phyloP scores from a whole-genome alignment of 2,329 filamentous ascomycete genomes.

The Domatiomyces globalis region DNA sequence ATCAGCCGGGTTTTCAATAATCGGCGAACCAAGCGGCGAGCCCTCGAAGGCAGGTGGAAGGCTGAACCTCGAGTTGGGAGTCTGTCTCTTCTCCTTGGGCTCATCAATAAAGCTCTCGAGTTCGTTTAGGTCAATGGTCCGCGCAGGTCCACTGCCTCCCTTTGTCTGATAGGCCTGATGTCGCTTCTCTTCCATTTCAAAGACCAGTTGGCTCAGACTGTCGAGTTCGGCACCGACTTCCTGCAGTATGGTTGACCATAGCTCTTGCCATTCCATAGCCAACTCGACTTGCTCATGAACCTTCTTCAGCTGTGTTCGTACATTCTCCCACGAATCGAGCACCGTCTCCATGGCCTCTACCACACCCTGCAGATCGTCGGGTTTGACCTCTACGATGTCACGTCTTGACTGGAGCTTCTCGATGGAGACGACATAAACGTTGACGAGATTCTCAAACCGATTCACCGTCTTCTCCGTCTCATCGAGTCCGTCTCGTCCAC shows the following conservation, averaged over 20 bases:
- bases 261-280: conserved; percentile 97
- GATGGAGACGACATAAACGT: conserved; percentile 87
- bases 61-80: conserved; percentile 48
- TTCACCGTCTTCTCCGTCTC: conserved; percentile 56
- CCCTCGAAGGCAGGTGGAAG: conserved; percentile 44
- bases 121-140: conserved; percentile 64
- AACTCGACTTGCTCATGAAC: conserved; percentile 88
- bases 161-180: conserved; percentile 59
- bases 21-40: conserved; percentile 27
- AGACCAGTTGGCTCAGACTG: conserved; percentile 64
- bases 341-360: conserved; percentile 84
- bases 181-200: conserved; percentile 94
- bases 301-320: conserved; percentile 59
- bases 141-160: conserved; percentile 45
- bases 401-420: conserved; percentile 69
- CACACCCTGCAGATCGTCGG: conserved; percentile 57
- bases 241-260: conserved; percentile 86
- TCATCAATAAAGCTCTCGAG: conserved; percentile 90
- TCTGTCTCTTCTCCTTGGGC: conserved; percentile 42
- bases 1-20: conserved; percentile 48
- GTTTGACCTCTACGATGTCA: conserved; percentile 59
- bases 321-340: conserved; percentile 67
- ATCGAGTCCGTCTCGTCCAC: conserved; percentile 45
- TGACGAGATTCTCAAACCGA: conserved; percentile 77
- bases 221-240: conserved; percentile 87